A percentile compares a stretch with the other conserved stretches of the same genome.
These are phyloP conservation scores for Agaricales sp. DNA, from an alignment of 1,284 basidiomycete genomes.

Conservation along the genomic window DNA sequence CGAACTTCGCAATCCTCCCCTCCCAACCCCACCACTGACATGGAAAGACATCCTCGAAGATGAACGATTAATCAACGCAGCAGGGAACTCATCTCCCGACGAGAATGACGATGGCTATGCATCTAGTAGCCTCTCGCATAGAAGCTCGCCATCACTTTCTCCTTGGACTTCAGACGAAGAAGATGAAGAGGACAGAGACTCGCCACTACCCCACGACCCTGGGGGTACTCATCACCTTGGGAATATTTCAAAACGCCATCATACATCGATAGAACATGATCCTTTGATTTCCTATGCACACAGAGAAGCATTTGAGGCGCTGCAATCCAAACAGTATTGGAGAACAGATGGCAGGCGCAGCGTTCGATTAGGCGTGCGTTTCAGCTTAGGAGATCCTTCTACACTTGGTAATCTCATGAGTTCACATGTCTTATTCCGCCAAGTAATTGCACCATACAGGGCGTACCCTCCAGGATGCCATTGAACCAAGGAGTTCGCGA, in stretches of 20 bases:
- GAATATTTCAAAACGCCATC: too few relatives aligned
- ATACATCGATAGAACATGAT: too few relatives aligned
- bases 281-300: too few relatives aligned
- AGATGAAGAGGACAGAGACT: neutral
- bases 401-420: constrained; percentile 62
- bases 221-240: too few relatives aligned
- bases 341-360: constrained; percentile 45
- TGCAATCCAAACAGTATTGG: constrained; percentile 63
- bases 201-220: too few relatives aligned
- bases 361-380: constrained; percentile 28
- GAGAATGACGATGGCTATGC: constrained; percentile 27
- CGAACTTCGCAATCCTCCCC: constrained; percentile 30
- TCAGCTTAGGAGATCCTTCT: constrained; percentile 56
- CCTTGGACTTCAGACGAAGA: neutral
- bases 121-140: constrained; percentile 45
- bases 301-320: too few relatives aligned
- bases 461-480: too few relatives aligned
- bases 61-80: constrained; percentile 29
- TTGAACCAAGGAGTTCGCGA: too few relatives aligned
- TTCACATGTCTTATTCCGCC: too few relatives aligned
- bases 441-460: too few relatives aligned
- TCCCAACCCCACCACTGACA: constrained; percentile 33
- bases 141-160: constrained; percentile 19
- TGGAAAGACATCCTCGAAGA: constrained; percentile 70
- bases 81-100: neutral